phyloP scores from a whole-genome alignment of 257 asterid genomes.

The Lavandula angustifolia region DNA sequence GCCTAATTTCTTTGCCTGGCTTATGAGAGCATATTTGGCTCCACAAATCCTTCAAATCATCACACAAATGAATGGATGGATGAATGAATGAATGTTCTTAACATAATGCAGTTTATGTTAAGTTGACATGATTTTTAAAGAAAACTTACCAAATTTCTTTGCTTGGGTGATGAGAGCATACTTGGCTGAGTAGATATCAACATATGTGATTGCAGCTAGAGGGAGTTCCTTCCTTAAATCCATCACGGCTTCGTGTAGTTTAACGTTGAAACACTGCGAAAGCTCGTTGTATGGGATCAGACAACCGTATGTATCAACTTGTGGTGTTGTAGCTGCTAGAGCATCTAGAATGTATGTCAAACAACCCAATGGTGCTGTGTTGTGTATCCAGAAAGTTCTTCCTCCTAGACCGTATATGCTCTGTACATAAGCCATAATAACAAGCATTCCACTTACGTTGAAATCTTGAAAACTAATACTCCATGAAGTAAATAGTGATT shows the following conservation, averaged over 20 bases:
- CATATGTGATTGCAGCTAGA: slow-evolving; percentile 59
- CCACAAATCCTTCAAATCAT: no score
- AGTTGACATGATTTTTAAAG: no score
- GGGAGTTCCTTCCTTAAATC: slow-evolving; percentile 60
- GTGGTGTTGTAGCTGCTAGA: slow-evolving; percentile 45
- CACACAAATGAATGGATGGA: no score
- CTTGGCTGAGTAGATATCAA: slow-evolving; percentile 62
- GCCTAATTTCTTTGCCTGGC: no score
- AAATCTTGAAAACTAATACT: no score
- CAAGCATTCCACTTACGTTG: background rate
- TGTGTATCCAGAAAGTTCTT: slow-evolving; percentile 73
- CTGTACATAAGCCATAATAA: no score
- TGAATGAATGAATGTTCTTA: no score
- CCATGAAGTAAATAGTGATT: no score
- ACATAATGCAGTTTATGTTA: no score
- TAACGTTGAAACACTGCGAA: slow-evolving; percentile 55
- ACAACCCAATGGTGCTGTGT: slow-evolving; percentile 73
- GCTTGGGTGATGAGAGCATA: slow-evolving; percentile 51
- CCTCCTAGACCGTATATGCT: slow-evolving; percentile 54
- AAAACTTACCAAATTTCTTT: slow-evolving; percentile 40
- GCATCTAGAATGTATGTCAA: slow-evolving; percentile 59
- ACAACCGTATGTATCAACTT: slow-evolving; percentile 63
- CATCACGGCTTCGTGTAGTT: slow-evolving; percentile 39
- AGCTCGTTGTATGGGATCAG: slow-evolving; percentile 59
- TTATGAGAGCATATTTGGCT: no score